These are phyloP conservation scores for Claviceps sorghi DNA, from an alignment of 2,329 filamentous ascomycete species.

Conservation along the genomic window DNA sequence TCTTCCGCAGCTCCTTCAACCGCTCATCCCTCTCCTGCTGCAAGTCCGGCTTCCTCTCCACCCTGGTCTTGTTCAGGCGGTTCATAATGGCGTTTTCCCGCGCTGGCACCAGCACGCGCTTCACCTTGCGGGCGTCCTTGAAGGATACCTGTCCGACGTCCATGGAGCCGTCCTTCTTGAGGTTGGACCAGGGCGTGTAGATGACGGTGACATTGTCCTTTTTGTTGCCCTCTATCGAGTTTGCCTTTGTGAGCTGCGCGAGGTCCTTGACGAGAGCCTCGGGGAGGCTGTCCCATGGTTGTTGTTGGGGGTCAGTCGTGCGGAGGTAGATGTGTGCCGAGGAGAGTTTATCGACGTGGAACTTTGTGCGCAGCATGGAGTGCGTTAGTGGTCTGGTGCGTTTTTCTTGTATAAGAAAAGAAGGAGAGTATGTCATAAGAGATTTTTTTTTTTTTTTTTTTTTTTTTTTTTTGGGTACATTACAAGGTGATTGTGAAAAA, in stretches of 20 bases:
- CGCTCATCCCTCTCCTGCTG: slow-evolving; percentile 67
- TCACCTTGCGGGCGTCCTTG: slow-evolving; percentile 76
- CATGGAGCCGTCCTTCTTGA: slow-evolving; percentile 94
- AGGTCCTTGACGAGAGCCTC: slow-evolving; percentile 66
- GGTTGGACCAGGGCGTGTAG: slow-evolving; percentile 94
- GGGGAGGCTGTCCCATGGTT: slow-evolving; percentile 73
- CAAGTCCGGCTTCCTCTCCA: slow-evolving; percentile 77
- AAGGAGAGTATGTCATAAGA: too few relatives aligned
- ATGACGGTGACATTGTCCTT: slow-evolving; percentile 95
- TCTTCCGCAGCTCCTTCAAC: slow-evolving; percentile 54
- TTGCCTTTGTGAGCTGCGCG: slow-evolving; percentile 95
- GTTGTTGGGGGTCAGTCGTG: slow-evolving; percentile 40
- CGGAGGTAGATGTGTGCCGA: slow-evolving; percentile 94
- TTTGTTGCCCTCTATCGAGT: slow-evolving; percentile 98
- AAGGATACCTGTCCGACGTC: slow-evolving; percentile 89
- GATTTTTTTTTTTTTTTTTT: too few relatives aligned
- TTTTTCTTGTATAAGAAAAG: background rate
- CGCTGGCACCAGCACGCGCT: slow-evolving; percentile 61
- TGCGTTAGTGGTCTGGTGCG: background rate
- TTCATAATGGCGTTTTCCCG: slow-evolving; percentile 89
- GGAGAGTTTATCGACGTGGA: slow-evolving; percentile 94
- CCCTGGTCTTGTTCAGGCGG: slow-evolving; percentile 91
- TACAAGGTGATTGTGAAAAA: too few relatives aligned
- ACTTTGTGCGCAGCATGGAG: slow-evolving; percentile 33
- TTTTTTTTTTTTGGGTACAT: too few relatives aligned